phyloP scores from a whole-genome alignment of 1,284 basidiomycete species.

The Ganoderma sinense region DNA sequence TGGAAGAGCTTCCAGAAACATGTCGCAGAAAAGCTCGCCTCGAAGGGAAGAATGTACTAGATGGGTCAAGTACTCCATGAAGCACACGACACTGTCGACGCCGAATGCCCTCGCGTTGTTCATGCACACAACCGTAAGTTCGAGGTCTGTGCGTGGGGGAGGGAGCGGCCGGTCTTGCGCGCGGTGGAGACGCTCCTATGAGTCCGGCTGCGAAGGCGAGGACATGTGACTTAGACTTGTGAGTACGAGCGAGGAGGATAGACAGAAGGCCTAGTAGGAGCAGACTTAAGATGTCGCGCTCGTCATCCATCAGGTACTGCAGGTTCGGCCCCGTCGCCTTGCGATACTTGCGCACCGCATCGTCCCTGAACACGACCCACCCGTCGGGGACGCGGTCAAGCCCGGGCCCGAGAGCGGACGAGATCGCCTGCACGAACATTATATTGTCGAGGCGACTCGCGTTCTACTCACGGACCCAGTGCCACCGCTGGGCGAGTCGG shows the following conservation, averaged over 20 bases:
- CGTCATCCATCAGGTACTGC: background rate
- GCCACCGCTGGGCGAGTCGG: background rate
- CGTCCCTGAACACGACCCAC: conserved; percentile 1
- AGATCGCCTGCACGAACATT: too few species aligned
- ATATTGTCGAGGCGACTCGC: background rate
- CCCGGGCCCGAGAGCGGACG: too few species aligned
- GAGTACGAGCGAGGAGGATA: too few species aligned
- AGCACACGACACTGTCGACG: too few species aligned
- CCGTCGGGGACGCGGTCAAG: background rate
- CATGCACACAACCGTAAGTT: conserved; percentile 17
- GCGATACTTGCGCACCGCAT: conserved; percentile 11
- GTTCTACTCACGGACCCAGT: background rate
- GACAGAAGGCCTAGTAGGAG: too few species aligned
- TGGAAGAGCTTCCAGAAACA: too few species aligned
- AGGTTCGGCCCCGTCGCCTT: background rate
- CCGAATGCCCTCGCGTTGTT: conserved; percentile 1
- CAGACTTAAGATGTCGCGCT: conserved; percentile 4
- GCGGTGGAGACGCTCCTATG: background rate
- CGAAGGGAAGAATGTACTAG: too few species aligned
- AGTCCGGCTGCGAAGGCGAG: background rate
- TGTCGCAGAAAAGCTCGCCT: too few species aligned
- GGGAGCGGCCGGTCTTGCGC: background rate
- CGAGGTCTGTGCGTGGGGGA: background rate
- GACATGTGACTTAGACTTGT: too few species aligned
- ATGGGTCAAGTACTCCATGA: too few species aligned